Evolutionary conservation across 768 basidiomycete species (phyloP), one percentile per base, ranked within the genome.

Genomic region (Wakefieldia striispora): DNA sequence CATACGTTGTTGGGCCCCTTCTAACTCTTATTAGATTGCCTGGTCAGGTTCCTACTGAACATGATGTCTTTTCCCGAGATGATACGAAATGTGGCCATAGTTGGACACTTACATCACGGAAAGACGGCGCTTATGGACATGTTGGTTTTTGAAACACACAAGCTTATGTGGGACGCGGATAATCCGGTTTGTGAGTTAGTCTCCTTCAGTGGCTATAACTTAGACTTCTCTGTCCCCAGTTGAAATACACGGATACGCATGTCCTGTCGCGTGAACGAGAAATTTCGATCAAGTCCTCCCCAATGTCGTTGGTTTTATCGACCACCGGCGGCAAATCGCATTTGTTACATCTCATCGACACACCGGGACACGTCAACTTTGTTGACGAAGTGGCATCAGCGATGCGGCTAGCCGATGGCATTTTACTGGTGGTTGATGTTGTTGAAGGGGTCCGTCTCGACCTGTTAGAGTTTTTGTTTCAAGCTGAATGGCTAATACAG

Each of bases 291-390:
- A 98, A 98, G 72, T 97, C 95, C 2, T 91, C 88, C 0, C 94
- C 97, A 8, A 95, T 99, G 86, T 97, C 95, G 13, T 78, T 99
- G 44, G 74, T 99, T 47, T 75, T 97, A 4, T 81, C 83, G 16
- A 90, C 82, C 13, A 93, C 91, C 13, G 73, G 79, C 38, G 92
- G 94, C 48, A 98, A 98, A 73, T 97, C 94, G 2, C 88, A 95
- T 69, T 77, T 99, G 19, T 67, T 98, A 45, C 95, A 99, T 69
- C 69, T 97, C 26, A 86, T 99, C 59, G 97, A 99, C 68, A 98
- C 97, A 0, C 97, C 97, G 3, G 97, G 97, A 29, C 97, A 99
- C 62, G 91, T 95, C 51, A 98, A 98, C 70, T 98, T 99, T 64
- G 82, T 95, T n/a, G 97, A 99, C 63, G 97, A 99, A 70, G 93